Evolutionary conservation across 2,329 filamentous ascomycete species (phyloP).

Genomic region (Fusarium sarcochroum): DNA sequence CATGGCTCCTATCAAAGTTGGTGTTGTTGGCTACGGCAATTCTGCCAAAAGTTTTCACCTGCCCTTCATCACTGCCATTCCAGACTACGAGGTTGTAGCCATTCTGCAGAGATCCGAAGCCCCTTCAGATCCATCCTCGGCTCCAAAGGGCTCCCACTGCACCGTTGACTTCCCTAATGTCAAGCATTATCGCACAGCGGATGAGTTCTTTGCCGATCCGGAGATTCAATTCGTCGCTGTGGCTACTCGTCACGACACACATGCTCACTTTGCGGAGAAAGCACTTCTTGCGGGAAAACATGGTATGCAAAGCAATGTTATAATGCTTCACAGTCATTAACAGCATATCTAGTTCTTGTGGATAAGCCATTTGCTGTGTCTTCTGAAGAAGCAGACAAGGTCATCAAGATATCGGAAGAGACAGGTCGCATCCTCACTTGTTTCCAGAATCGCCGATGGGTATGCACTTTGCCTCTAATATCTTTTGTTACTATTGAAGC

Average conservation of each 20-base stretch:
- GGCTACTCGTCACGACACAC: conserved; percentile 40
- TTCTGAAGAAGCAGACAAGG: conserved; percentile 33
- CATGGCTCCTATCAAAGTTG: conserved; percentile 60
- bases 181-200: conserved; percentile 70
- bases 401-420: conserved; percentile 36
- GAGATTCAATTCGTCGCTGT: conserved; percentile 74
- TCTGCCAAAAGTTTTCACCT: conserved; percentile 64
- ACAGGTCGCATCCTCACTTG: conserved; percentile 41
- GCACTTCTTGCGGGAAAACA: conserved; percentile 38
- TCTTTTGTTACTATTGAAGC: accelerated
- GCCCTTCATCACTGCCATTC: conserved; percentile 63
- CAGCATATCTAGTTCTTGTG: conserved; percentile 29
- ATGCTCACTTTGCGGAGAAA: conserved; percentile 37
- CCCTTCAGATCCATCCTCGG: conserved; percentile 48
- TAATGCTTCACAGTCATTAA: not conserved
- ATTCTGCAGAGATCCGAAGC: conserved; percentile 63
- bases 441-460: conserved; percentile 45
- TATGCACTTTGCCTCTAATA: accelerated
- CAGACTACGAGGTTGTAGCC: conserved; percentile 61
- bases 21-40: conserved; percentile 65
- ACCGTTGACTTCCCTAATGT: conserved; percentile 62
- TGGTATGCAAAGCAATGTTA: conserved; percentile 1
- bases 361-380: conserved; percentile 44
- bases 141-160: conserved; percentile 57
- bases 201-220: conserved; percentile 71